phyloP scores from a whole-genome alignment of 352 stramenopile species.

The Aphanomyces invadans region DNA sequence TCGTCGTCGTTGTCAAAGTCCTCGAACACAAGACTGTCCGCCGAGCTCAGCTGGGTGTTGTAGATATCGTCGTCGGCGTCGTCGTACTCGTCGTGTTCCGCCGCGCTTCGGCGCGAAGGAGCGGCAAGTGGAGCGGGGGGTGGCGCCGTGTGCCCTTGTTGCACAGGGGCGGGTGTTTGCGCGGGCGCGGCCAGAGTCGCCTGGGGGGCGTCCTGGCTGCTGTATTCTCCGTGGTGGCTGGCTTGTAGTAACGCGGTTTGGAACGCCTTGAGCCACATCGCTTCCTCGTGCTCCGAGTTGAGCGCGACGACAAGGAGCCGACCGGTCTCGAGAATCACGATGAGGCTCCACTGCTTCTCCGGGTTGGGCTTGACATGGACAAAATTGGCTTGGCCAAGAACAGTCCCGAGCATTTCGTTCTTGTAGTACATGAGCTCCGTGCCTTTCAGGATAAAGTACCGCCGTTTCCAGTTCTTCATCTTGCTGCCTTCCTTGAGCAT shows the following conservation, averaged over 20 bases:
- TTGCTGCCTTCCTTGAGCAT: slow-evolving; percentile 66
- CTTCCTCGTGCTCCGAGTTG: slow-evolving; percentile 4
- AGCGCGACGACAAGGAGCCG: slow-evolving; percentile 11
- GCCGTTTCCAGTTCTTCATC: slow-evolving; percentile 63
- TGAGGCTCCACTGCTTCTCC: slow-evolving; percentile 1
- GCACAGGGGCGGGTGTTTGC: too few species aligned
- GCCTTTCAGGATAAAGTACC: slow-evolving; percentile 59
- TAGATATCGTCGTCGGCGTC: slow-evolving; percentile 4
- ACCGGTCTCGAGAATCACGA: background rate
- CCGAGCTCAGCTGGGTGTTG: background rate
- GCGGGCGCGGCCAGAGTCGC: too few species aligned
- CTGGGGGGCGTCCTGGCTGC: too few species aligned
- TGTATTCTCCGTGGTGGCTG: too few species aligned
- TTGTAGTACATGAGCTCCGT: slow-evolving; percentile 50
- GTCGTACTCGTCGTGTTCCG: background rate
- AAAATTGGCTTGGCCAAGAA: background rate
- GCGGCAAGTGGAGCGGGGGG: too few species aligned
- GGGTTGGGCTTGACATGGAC: slow-evolving; percentile 19
- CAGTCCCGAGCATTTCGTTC: slow-evolving; percentile 25
- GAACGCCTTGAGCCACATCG: slow-evolving; percentile 1
- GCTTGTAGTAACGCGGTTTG: background rate
- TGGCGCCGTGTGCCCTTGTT: too few species aligned
- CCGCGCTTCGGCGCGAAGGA: too few species aligned
- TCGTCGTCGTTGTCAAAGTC: slow-evolving; percentile 14
- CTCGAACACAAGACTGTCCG: slow-evolving; percentile 1